These are phyloP conservation scores for Oryza punctata DNA, from an alignment of 176 grass and related monocot species.

Conservation along the genomic window DNA sequence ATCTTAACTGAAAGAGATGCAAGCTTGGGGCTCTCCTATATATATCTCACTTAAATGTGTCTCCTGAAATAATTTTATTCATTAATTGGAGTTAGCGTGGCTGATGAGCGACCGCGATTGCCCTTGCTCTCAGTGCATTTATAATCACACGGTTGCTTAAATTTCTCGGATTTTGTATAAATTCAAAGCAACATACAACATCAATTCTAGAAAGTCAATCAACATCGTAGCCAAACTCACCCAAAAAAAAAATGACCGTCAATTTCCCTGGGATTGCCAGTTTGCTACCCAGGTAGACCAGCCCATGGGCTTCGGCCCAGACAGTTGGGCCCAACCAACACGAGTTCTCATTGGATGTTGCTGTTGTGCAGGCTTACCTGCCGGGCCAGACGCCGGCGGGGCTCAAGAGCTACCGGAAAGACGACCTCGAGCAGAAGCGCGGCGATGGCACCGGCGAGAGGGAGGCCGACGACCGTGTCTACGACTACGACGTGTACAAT, in stretches of 20 bases:
- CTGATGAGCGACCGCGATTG: neutral
- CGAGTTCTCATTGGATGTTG: neutral
- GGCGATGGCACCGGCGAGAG: conserved; percentile 56
- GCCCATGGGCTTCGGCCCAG: neutral
- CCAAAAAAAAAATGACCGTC: too few relatives aligned
- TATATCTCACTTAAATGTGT: neutral
- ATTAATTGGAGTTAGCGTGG: neutral
- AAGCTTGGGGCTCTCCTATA: neutral
- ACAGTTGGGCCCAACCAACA: too few relatives aligned
- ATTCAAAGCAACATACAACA: neutral
- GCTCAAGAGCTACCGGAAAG: conserved; percentile 48
- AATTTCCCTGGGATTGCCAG: neutral
- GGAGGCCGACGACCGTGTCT: conserved; percentile 58
- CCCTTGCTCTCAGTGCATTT: neutral
- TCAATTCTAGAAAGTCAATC: neutral
- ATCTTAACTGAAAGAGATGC: neutral
- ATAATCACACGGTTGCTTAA: neutral
- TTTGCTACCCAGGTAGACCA: too few relatives aligned
- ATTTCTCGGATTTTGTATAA: neutral
- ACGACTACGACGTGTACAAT: conserved; percentile 86
- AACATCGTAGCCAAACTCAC: too few relatives aligned
- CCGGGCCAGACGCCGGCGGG: conserved; percentile 66
- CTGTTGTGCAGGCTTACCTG: conserved; percentile 56
- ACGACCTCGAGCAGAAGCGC: conserved; percentile 54
- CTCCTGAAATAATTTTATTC: neutral